These are phyloP conservation scores for Leptographium radiaticola DNA, from an alignment of 2,329 filamentous ascomycete genomes.

Conservation along the genomic window DNA sequence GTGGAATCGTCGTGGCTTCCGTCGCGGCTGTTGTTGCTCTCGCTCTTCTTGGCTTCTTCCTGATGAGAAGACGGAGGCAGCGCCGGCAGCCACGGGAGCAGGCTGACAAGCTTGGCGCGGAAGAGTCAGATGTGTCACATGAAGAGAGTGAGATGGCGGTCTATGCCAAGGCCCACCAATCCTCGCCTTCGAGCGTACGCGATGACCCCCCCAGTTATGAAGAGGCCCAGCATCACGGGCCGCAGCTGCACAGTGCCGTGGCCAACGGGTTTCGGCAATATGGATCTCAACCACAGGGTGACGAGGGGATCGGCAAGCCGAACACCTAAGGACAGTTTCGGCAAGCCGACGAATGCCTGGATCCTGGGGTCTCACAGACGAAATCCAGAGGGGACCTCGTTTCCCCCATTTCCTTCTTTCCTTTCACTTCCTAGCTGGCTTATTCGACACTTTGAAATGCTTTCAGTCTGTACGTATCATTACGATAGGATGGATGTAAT, in stretches of 20 bases:
- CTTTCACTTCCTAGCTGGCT: too few species aligned
- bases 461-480: too few species aligned
- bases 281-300: neutral
- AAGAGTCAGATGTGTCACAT: neutral
- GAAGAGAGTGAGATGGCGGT: neutral
- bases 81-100: neutral
- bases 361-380: too few species aligned
- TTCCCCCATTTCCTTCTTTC: too few species aligned
- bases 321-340: neutral
- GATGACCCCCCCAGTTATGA: constrained; percentile 1
- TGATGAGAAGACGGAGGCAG: neutral
- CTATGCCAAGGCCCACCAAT: neutral
- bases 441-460: too few species aligned
- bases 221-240: neutral
- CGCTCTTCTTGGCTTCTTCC: neutral
- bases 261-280: neutral
- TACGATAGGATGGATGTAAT: too few species aligned
- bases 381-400: too few species aligned
- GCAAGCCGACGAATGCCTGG: neutral
- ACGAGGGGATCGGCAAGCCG: neutral
- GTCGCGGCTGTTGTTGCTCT: neutral
- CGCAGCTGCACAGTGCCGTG: neutral
- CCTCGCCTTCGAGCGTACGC: neutral
- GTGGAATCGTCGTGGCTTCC: neutral
- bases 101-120: neutral